A percentile compares a stretch with the other conserved stretches of the same genome.
These are phyloP conservation scores for Ajuga chamaepitys DNA, from an alignment of 257 asterid species.

Conservation along the genomic window DNA sequence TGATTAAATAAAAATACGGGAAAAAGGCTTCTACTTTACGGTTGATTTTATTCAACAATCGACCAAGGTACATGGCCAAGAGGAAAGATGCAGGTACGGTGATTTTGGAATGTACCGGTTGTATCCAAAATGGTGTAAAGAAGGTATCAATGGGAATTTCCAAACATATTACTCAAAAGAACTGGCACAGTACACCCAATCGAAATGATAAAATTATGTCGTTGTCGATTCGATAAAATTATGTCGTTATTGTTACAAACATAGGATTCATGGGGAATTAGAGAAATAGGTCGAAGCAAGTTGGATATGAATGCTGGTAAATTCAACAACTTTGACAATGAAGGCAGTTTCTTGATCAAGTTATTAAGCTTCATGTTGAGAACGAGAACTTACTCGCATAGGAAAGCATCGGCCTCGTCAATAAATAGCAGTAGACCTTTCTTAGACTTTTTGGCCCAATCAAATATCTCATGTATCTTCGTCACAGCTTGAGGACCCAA, in stretches of 20 bases:
- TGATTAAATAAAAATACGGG: too few relatives aligned
- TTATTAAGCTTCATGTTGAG: neutral
- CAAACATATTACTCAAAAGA: constrained; percentile 3
- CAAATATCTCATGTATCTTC: constrained; percentile 93
- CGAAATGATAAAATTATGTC: too few relatives aligned
- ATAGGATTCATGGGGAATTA: too few relatives aligned
- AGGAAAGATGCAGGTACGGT: too few relatives aligned
- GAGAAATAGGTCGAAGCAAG: neutral
- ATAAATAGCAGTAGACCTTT: constrained; percentile 87
- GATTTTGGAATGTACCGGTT: too few relatives aligned
- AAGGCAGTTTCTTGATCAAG: neutral
- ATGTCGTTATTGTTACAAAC: too few relatives aligned
- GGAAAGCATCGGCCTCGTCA: constrained; percentile 98
- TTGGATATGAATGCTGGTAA: neutral
- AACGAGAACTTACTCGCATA: constrained; percentile 81
- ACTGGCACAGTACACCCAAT: neutral
- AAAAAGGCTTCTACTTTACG: too few relatives aligned
- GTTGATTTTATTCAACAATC: too few relatives aligned
- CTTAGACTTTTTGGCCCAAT: constrained; percentile 93
- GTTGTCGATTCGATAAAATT: too few relatives aligned
- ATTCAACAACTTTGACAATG: neutral
- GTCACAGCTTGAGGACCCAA: constrained; percentile 96
- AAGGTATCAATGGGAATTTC: neutral
- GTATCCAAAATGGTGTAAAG: neutral
- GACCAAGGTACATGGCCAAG: too few relatives aligned